Evolutionary conservation across 495 filamentous ascomycete genomes (phyloP), one percentile per base, ranked within the genome.

Genomic region (Aspergillus nidulans): DNA sequence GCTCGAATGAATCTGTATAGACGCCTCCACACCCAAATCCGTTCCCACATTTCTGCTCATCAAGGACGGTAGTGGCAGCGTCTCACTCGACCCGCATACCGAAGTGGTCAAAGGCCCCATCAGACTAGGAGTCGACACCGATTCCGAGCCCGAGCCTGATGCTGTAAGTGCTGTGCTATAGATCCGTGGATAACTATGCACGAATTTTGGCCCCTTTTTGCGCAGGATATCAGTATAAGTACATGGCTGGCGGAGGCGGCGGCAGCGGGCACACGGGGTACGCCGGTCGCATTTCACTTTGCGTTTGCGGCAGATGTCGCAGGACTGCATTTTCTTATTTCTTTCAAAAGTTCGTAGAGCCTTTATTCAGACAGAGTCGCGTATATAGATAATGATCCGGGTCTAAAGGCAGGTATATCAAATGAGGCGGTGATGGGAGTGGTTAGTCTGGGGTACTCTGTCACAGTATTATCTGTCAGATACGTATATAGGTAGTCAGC

Each of bases 261-360:
- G 32, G 47, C 47, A 49, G 4, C 47, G 47, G 10, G 47, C 32
- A 13, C 47, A 49, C 10, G 47, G 47, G 10, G 47, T 25, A 12
- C 19, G 30, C n/a, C 47, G 30, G 32, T 49, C 47, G 47, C 47
- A 49, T 49, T 49, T 49, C 1, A 49, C 47, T 25, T 49, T 49
- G 30, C 47, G 47, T 26, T 49, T 49, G 32, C 47, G 47, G 47
- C 47, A 49, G 30, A 49, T 49, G 47, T 49, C 47, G 19, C 47
- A 49, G 32, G 47, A 21, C 26, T 49, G 47, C 47, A 49, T 49
- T 26, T 25, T 38, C 13, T 4, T n/a, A 8, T 23, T 24, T 43
- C 19, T 18, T 15, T 43, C 16, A n/a, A n/a, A n/a, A n/a, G n/a
- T n/a, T n/a, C n/a, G n/a, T n/a, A n/a, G n/a, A n/a, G 15, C 7